Base-by-base conservation (phyloP, 75 land plant genomes). In the Azolla pinnata region DNA sequence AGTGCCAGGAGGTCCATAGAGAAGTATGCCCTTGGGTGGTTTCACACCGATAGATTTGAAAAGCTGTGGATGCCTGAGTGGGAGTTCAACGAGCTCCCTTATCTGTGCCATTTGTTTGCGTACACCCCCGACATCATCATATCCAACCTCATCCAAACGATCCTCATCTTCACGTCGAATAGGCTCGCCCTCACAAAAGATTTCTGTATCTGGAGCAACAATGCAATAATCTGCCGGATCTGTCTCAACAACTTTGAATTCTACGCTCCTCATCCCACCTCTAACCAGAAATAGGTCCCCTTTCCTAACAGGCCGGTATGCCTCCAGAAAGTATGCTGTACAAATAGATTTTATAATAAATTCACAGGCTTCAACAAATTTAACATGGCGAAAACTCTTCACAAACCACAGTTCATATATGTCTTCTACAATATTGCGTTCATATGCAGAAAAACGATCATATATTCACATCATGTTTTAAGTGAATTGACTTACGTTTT, bases 261-360 rank as follows among this genome's bases (percentile, higher is more conserved):
- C 75, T 19, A 70, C 68, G 48, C 75, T 73, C 35, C 65, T 40
- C 75, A 73, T 73, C 9, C 75, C 75, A 56, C 75, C 75, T 30
- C 72, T 47, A 16, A 67, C 75, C 8, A 73, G 49, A 42, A 73
- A 67, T 18, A 55, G 51, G 53, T 73, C 72, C 19, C 65, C 72
- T 44, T 73, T 73, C 26, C 72, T 46, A 8, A 73, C 65, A 16
- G 75, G 75, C 12, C 72, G 63, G 47, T 73, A 73, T 21, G 75
- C 75, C 57, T 73, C 75, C 71, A 55, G n/a, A 28, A 73, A 73
- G 34, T 73, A 73, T 21, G 75, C 73, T 71, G 73, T 40, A n/a
- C n/a, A n/a, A n/a, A n/a, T n/a, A n/a, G n/a, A n/a, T n/a, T n/a
- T n/a, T n/a, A n/a, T n/a, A n/a, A n/a, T n/a, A n/a, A n/a, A n/a